Conservation (phyloP, 768 basidiomycete genomes). For the Mycena indigotica region DNA sequence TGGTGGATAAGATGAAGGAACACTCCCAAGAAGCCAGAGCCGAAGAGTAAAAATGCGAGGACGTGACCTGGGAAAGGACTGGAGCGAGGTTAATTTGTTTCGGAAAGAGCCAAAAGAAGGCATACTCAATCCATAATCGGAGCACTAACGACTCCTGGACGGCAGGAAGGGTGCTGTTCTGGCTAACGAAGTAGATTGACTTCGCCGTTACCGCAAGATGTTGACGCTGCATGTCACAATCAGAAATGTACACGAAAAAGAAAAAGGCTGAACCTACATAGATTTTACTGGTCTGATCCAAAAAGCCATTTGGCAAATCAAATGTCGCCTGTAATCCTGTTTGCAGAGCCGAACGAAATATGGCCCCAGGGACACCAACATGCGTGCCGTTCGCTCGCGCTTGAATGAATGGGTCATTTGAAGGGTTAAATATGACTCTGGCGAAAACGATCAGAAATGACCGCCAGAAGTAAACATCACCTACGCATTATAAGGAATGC, state of each 20-base stretch:
- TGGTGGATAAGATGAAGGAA: conserved; percentile 51
- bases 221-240: conserved; percentile 44
- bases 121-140: conserved; percentile 63
- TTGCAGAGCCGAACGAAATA: conserved; percentile 55
- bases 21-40: conserved; percentile 51
- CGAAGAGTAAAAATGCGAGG: conserved; percentile 51
- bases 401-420: conserved; percentile 46
- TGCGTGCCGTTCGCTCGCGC: conserved; percentile 52
- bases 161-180: conserved; percentile 41
- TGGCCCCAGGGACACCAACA: conserved; percentile 61
- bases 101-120: conserved; percentile 5
- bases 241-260: neutral
- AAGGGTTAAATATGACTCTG: conserved; percentile 48
- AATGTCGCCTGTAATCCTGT: conserved; percentile 50
- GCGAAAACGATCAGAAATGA: neutral
- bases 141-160: conserved; percentile 43
- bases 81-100: neutral
- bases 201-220: conserved; percentile 61
- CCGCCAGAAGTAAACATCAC: neutral
- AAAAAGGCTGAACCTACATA: conserved; percentile 50
- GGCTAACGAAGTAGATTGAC: conserved; percentile 57
- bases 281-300: conserved; percentile 50
- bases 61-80: conserved; percentile 57
- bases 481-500: conserved; percentile 15
- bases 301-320: conserved; percentile 50